Base-by-base conservation (phyloP, 208 protist genomes). In the Trypanosoma grayi region DNA sequence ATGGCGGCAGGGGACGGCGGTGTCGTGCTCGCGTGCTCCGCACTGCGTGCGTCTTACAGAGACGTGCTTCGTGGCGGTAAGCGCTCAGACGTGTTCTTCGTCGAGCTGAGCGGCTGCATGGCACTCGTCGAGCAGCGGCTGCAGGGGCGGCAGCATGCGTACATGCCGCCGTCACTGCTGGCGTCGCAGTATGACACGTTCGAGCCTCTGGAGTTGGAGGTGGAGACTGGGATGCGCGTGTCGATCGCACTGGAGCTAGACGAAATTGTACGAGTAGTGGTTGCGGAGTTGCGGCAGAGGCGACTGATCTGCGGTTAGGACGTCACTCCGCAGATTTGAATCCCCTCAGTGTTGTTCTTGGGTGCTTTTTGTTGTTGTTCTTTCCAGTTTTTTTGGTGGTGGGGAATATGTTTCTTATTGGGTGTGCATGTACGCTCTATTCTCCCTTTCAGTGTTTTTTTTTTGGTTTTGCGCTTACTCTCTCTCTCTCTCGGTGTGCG, bases 1-100 rank as follows among this genome's bases (percentile, higher is more conserved):
- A 52, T 4, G 33, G 36, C 11, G 36, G 56, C 43, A n/a, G 39
- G 54, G 5, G 10, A 9, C 0, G 34, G 67, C 34, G 64, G 69
- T 0, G 65, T 90, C 0, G 82, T 90, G 8, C 58, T 94, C 4
- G 62, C 84, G 4, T 92, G 84, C 67, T 90, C 81, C 10, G 85
- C 82, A 2, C 62, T 94, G 40, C 77, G 71, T 30, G 55, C 68
- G 9, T 4, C 30, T 18, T 94, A 94, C 47, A 70, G 87, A 16
- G 80, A 90, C 37, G 43, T 79, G 6, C 69, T 93, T 20, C 71
- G n/a, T n/a, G n/a, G n/a, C n/a, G n/a, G n/a, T n/a, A n/a, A n/a
- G n/a, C n/a, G n/a, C n/a, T n/a, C n/a, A n/a, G n/a, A n/a, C n/a
- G n/a, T 84, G 14, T 89, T 79, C 46, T 90, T 94, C 66, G 27